A percentile compares a stretch with the other conserved stretches of the same genome.
phyloP scores from a whole-genome alignment of 2,329 filamentous ascomycete species.

The Pestalotiopsis sp. region DNA sequence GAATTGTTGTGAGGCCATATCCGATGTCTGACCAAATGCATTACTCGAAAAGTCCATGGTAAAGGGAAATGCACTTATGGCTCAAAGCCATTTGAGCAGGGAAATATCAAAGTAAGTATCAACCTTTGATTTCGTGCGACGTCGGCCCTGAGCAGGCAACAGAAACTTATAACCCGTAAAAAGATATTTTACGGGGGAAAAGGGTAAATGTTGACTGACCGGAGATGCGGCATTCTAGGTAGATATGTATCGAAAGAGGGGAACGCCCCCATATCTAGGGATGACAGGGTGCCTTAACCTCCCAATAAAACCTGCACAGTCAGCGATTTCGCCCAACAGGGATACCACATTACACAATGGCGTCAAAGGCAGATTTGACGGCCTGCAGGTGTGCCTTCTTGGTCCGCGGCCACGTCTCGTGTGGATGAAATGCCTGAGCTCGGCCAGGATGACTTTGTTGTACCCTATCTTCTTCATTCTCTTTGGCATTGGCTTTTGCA shows the following conservation, averaged over 20 bases:
- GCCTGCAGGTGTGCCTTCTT: neutral
- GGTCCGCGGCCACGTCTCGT: neutral
- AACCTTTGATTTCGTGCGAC: neutral
- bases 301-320: neutral
- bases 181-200: neutral
- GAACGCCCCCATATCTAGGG: neutral
- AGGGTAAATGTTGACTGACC: neutral
- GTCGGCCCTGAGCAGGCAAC: neutral
- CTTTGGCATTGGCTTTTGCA: neutral
- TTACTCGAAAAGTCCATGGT: neutral
- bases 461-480: neutral
- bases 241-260: neutral
- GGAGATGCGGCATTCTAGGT: no score
- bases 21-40: neutral
- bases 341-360: neutral
- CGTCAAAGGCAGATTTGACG: neutral
- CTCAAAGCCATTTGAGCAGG: neutral
- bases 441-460: neutral
- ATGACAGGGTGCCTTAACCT: neutral
- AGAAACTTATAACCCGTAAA: neutral
- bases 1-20: neutral
- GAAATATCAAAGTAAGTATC: neutral
- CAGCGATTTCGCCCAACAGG: neutral
- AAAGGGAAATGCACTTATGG: neutral
- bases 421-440: neutral